Evolutionary conservation across 2,329 filamentous ascomycete genomes (phyloP), one percentile per base, ranked within the genome.

Genomic region (Clarireedia sp.): DNA sequence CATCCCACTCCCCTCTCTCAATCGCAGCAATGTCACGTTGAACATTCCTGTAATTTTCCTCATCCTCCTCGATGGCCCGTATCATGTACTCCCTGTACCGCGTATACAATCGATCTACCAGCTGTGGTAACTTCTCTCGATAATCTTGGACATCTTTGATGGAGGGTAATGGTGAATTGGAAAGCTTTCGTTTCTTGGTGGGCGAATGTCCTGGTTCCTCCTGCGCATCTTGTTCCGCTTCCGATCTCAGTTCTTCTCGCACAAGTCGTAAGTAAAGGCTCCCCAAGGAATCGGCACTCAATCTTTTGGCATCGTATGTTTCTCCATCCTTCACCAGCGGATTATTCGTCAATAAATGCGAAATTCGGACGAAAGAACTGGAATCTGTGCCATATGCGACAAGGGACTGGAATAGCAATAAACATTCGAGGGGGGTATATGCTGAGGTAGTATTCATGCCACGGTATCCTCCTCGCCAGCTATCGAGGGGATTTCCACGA

Each of bases 391-490:
- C 87, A 71, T 87, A 78, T 63, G 77, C 76, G 63, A 83, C 79
- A 61, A 95, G 79, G 59, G 85, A 86, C 73, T 92, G 89, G 74
- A 94, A 92, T 67, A 95, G 80, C 63, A 94, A 81, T 59, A 95
- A 79, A 68, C 86, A 87, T 79, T 95, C 90, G 76, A 95, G 87
- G 64, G 86, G 82, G 68, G 89, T 92, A 73, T 94, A 91, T 67
- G 78, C 76, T 68, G 78, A 78, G 71, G 73, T 70, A 67, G 72
- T 71, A 75, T 75, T 79, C 78, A 81, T 81, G 71, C 75, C 77
- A 75, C 75, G 69, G 69, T 71, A 72, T 68, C 74, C 75, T 68
- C 77, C 76, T 78, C 77, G 77, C 74, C 74, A 74, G 72, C 71
- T 71, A 72, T 78, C 76, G 76, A 78, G 75, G 77, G 74, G 73